Evolutionary conservation across 1,139 yeast species (phyloP).

Genomic region (Fermentozyma sake): DNA sequence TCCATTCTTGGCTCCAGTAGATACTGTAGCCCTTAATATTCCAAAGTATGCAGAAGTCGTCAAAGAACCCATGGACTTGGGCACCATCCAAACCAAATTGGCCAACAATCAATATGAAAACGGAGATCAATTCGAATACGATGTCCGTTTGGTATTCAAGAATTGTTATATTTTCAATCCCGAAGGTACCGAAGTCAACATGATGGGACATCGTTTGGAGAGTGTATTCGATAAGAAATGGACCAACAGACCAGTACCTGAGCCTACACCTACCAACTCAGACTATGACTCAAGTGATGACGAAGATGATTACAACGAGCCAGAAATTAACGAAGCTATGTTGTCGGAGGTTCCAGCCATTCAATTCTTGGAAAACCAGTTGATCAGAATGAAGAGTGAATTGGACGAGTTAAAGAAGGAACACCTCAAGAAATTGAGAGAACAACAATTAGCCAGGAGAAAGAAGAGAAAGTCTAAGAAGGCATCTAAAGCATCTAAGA

Average conservation of each 20-base stretch:
- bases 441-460: slow-evolving; percentile 39
- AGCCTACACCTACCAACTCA: slow-evolving; percentile 44
- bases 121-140: slow-evolving; percentile 83
- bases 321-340: slow-evolving; percentile 67
- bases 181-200: slow-evolving; percentile 90
- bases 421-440: slow-evolving; percentile 54
- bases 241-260: slow-evolving; percentile 83
- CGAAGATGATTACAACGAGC: slow-evolving; percentile 59
- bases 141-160: slow-evolving; percentile 74
- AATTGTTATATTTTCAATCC: slow-evolving; percentile 94
- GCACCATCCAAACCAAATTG: slow-evolving; percentile 76
- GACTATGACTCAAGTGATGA: slow-evolving; percentile 39
- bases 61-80: slow-evolving; percentile 92
- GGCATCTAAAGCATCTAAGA: slow-evolving; percentile 16
- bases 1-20: slow-evolving; percentile 93
- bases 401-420: slow-evolving; percentile 74
- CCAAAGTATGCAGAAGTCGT: slow-evolving; percentile 85
- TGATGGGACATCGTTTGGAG: slow-evolving; percentile 92
- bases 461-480: slow-evolving; percentile 47
- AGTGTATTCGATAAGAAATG: slow-evolving; percentile 82
- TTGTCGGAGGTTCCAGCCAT: slow-evolving; percentile 82
- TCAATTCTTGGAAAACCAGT: slow-evolving; percentile 80
- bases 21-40: slow-evolving; percentile 87
- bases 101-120: slow-evolving; percentile 84
- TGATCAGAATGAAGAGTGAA: slow-evolving; percentile 81